Conservation (phyloP, 169 alveolate genomes). For the Plasmodium vinckei region DNA sequence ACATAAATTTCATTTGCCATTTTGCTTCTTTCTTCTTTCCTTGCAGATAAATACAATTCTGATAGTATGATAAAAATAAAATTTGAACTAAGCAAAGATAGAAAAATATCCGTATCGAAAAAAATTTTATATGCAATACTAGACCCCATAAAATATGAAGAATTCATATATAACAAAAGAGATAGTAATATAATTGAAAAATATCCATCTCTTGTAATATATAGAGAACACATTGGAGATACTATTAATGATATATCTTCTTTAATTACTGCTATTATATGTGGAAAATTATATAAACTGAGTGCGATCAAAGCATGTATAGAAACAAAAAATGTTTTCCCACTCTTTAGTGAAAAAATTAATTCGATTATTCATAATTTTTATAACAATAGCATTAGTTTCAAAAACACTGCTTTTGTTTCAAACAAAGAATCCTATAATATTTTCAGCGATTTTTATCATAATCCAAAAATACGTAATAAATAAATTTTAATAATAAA, state of each 20-base stretch:
- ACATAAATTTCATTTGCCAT: neutral
- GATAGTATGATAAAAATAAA: neutral
- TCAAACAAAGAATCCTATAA: constrained; percentile 18
- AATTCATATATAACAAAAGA: constrained; percentile 14
- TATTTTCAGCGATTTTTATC: constrained; percentile 54
- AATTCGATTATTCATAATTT: constrained; percentile 45
- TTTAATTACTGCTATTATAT: constrained; percentile 63
- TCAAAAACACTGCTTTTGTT: constrained; percentile 32
- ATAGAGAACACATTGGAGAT: constrained; percentile 44
- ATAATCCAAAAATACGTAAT: constrained; percentile 73
- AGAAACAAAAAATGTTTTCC: constrained; percentile 18
- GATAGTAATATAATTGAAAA: constrained; percentile 25
- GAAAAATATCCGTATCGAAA: constrained; percentile 18
- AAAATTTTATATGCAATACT: constrained; percentile 7
- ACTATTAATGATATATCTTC: constrained; percentile 41
- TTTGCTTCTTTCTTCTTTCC: neutral
- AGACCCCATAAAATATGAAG: constrained; percentile 18
- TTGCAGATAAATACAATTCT: constrained; percentile 28
- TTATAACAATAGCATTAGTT: constrained; percentile 38
- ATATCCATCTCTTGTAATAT: constrained; percentile 32
- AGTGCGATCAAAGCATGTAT: constrained; percentile 20
- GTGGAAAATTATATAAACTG: constrained; percentile 17
- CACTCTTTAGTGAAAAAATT: constrained; percentile 17
- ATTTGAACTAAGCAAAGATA: constrained; percentile 19
- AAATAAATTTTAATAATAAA: neutral